Base-by-base conservation (phyloP, 352 stramenopile genomes). In the Peronospora belbahrii region DNA sequence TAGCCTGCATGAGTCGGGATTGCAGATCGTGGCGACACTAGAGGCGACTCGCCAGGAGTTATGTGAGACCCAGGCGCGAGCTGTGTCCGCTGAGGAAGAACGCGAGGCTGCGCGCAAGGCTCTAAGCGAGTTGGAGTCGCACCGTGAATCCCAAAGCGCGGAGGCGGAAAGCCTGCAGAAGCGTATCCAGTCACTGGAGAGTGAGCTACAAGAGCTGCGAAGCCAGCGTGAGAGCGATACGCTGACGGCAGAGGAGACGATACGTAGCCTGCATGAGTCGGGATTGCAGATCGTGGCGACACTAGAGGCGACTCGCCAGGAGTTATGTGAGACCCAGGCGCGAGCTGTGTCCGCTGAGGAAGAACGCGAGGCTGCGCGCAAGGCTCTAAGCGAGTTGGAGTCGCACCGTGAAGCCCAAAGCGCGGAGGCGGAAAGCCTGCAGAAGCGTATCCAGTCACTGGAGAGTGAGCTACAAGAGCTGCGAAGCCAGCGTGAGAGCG, bases 401-500 rank as follows among this genome's bases (percentile, higher is more conserved):
- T 41, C 45, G 17, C 30, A 48, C 3, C 48, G 46, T 17, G 35
- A 65, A n/a, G 37, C 46, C 19, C 48, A 59, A 22, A 62, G 33
- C 10, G 31, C 27, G 3, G 43, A 63, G 28, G 17, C 36, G 5
- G 6, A 52, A 22, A 10, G 2, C 2, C 18, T 51, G 0, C 42
- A 55, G 6, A 28, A 51, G 41, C 45, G 36, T 5, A 58, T 48
- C 3, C 18, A 56, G 37, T 25, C 48, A 14, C 30, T 64, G 25
- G 44, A 65, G 25, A 42, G 34, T 6, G 57, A 70, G 30, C 44
- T 65, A 0, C 39, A 70, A n/a, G 11, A 56, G 38, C 23, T 65
- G 23, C 44, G 54, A 19, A 44, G 25, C 17, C 49, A 65, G 49
- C 51, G 41, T 10, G 30, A 49, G 30, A 32, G 19, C 24, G 56